phyloP scores from a whole-genome alignment of 1,139 yeast species.

The Sporopachydermia cereana region DNA sequence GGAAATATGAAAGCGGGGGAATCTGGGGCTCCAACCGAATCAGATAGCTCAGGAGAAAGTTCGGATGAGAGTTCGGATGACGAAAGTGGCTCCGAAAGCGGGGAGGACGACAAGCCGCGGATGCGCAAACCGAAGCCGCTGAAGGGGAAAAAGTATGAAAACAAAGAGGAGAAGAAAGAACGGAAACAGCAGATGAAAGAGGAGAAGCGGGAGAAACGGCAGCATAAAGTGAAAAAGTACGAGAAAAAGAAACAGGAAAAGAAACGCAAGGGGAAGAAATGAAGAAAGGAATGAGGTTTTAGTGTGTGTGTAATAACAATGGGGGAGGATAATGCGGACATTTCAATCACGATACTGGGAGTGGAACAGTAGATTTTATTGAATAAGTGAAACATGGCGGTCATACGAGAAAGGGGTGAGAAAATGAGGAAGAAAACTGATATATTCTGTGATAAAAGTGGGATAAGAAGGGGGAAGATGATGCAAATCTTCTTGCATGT shows the following conservation, averaged over 20 bases:
- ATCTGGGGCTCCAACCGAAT: slow-evolving; percentile 20
- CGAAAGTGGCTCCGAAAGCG: slow-evolving; percentile 20
- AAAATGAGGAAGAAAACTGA: no score
- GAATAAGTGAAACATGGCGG: no score
- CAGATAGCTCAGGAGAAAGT: slow-evolving; percentile 27
- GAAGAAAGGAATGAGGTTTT: not conserved
- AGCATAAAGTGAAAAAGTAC: slow-evolving; percentile 85
- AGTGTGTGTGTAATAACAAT: no score
- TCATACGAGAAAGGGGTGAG: no score
- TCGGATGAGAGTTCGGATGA: slow-evolving; percentile 24
- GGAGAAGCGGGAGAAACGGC: slow-evolving; percentile 77
- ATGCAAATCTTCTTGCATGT: no score
- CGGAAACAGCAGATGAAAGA: slow-evolving; percentile 78
- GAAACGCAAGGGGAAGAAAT: not conserved
- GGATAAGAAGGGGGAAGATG: no score
- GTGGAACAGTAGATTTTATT: no score
- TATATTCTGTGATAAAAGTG: no score
- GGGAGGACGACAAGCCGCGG: slow-evolving; percentile 37
- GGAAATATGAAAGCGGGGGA: slow-evolving; percentile 13
- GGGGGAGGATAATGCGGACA: no score
- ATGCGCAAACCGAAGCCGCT: slow-evolving; percentile 29
- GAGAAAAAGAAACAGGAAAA: slow-evolving; percentile 71
- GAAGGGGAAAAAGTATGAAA: slow-evolving; percentile 71
- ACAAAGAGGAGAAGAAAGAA: slow-evolving; percentile 72
- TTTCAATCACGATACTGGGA: no score